Evolutionary conservation across 2,329 filamentous ascomycete genomes (phyloP), one percentile per base, ranked within the genome.

Genomic region (Fusarium coicis): DNA sequence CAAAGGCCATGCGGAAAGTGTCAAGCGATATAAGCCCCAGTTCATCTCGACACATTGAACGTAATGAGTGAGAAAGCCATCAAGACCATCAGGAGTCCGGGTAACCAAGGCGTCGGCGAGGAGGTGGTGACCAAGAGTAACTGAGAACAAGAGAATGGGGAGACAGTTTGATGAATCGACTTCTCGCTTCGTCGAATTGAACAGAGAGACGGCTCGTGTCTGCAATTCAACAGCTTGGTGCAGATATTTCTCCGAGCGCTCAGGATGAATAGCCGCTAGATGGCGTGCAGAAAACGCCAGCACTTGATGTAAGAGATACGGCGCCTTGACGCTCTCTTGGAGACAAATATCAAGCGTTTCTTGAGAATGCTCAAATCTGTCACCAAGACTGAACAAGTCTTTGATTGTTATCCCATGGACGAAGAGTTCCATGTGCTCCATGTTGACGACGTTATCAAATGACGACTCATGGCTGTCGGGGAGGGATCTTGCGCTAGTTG

Each of bases 201-300:
- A 76, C 10, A 75, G 19, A 0, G 69, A 75, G 0, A 76, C 15
- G 1, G 74, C 74, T 2, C 57, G 46, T 2, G 56, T 76, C 2
- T 76, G 74, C 0, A 76, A 2, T 1, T 40, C 36, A 0, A 68
- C 40, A 4, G 74, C 66, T 44, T 63, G 62, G 1, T 69, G 5
- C 1, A 66, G 61, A 2, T 75, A 72, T 0, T 12, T 18, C 0
- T 10, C 8, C 1, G 58, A 37, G 0, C 50, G 56, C 1, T 66
- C 59, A 0, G 63, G 49, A 15, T 55, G n/a, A 3, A 71, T n/a
- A 2, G 23, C 34, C 0, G 69, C 60, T 1, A 76, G 32, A 32
- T 76, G 74, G 0, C 63, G 62, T 4, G 74, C 74, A 10, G 74
- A 75, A 18, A 75, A 66, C 4, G 74, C 74, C 3, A 76, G 21